Evolutionary conservation across 2,329 filamentous ascomycete species (phyloP), one percentile per base, ranked within the genome.

Genomic region (Phaeosphaeriaceae sp.): DNA sequence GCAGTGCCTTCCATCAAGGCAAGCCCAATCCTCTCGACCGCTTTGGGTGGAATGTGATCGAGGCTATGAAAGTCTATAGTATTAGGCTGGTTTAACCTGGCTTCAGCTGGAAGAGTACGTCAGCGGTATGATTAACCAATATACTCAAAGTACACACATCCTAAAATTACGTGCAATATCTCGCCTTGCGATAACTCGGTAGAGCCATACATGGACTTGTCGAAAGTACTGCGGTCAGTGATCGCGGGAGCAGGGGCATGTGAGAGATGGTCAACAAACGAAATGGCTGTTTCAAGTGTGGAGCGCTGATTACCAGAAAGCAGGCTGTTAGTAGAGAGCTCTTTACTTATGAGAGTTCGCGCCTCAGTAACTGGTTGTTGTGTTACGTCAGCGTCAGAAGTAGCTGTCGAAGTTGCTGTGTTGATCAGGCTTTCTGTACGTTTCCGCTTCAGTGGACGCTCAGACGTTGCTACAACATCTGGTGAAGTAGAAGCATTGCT

Each of bases 1-100:
- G 55, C 65, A 12, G 44, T 63, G 16, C 61, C 61, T 38, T 69
- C 63, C 50, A 70, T 57, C 36, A 72, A 48, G 6, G 56, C 57
- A 28, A 70, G 54, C 12, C 59, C 63, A 17, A 71, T 71, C 17
- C 57, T 56, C 37, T 70, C 65, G 15, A 70, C 48, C 2, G 66
- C 62, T 30, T 61, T 64, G n/a, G 63, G 46, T 6, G 64, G 63
- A n/a, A 72, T 56, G 29, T 70, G 66, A 32, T 69, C 65, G 15
- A 67, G 51, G 9, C 47, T 58, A 13, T 67, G 58, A 11, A 69
- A 61, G 29, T 63, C 55, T 30, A 64, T 54, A 2, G 54, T 52
- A 2, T 54, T 34, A 16, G 57, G 36, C 9, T 57, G 43, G 8
- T 47, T 41, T 3, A 44, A 42, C 37, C 54, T 63, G 7, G 42